Base-by-base conservation (phyloP, 345 rosid species). In the Lepidium africanum region DNA sequence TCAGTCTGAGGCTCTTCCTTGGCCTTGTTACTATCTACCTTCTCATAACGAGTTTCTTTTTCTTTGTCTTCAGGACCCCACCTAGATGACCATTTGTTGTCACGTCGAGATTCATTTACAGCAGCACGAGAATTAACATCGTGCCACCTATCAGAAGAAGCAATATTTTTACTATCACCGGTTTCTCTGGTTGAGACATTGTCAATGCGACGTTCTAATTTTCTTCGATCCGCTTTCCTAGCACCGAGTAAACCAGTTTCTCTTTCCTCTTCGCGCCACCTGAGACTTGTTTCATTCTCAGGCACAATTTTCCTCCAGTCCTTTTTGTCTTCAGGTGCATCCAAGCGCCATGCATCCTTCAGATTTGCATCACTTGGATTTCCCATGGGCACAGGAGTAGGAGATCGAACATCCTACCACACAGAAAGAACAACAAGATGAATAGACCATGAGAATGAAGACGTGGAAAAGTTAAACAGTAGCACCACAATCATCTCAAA, bases 41-140 rank as follows among this genome's bases (percentile, higher is more conserved):
- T 91, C 72, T 87, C 96, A 47, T 14, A 58, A 33, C 85, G 88
- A 33, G 84, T 65, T 46, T 89, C 96, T 72, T 83, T 94, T 57
- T 87, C 99, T 76, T 84, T 91, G 54, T 87, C 99, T 19, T 91
- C 97, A 68, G 97, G 96, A 74, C 99, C 97, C 99, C 97, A 94
- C 55, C 97, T 84, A n/a, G 96, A 87, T 17, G 96, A 83, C 99
- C 97, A 94, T 69, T 94, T 94, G 80, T 76, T 82, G 72, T 94
- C 97, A 40, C 99, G 83, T 8, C 95, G 83, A 41, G 94, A 37
- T 73, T 93, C 97, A 76, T 80, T 78, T 77, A 84, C 83, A 69
- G 83, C 71, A 71, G 45, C 83, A 70, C 92, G 93, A 72, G 76
- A 69, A 61, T 53, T 78, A 62, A 61, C 76, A 73, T 88, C 97